Conservation (phyloP, 106 monocot species). For the Xerophyta viscosa region DNA sequence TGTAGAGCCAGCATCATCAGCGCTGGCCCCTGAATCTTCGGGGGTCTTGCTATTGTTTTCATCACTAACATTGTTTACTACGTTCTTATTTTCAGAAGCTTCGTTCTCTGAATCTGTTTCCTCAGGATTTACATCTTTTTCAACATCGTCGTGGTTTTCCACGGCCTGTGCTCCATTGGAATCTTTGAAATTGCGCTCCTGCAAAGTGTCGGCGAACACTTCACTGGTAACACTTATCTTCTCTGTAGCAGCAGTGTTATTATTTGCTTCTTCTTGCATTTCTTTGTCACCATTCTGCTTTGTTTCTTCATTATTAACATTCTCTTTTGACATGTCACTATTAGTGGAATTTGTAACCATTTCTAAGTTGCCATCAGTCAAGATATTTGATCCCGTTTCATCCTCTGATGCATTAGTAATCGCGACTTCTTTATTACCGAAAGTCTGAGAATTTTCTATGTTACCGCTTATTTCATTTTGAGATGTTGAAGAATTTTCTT, state of each 20-base stretch:
- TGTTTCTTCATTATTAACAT: background rate
- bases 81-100: background rate
- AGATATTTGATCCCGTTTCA: too few relatives aligned
- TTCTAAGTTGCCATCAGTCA: too few relatives aligned
- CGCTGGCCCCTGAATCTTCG: background rate
- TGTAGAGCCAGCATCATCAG: background rate
- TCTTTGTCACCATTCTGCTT: too few relatives aligned
- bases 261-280: background rate
- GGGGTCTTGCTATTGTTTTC: too few relatives aligned
- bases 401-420: too few relatives aligned
- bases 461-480: too few relatives aligned
- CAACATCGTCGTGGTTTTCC: background rate
- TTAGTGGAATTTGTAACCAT: background rate
- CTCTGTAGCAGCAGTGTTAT: background rate
- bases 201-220: background rate
- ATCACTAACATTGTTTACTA: too few relatives aligned
- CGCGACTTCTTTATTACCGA: too few relatives aligned
- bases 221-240: background rate
- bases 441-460: too few relatives aligned
- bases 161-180: background rate
- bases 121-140: background rate
- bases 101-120: background rate
- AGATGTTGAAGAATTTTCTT: too few relatives aligned
- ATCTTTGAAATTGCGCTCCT: background rate
- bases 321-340: background rate